Conservation (phyloP, 1,284 basidiomycete species). For the Apiotrichum siamense region DNA sequence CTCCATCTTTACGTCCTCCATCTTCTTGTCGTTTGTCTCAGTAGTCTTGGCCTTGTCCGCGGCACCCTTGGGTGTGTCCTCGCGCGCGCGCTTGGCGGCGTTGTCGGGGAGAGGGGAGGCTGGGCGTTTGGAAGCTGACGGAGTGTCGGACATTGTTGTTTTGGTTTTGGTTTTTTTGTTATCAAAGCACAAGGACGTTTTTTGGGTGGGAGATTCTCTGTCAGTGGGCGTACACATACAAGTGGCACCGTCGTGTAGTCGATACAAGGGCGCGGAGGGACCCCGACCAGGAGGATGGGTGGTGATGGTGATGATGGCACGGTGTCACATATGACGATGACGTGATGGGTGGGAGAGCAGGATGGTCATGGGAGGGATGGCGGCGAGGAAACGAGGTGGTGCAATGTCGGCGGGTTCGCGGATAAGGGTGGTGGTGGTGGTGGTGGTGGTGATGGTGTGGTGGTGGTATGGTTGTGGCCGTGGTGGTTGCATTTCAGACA, state of each 20-base stretch:
- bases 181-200: background rate
- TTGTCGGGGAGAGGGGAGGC: slow-evolving; percentile 28
- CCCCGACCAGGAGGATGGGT: background rate
- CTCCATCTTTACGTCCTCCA: slow-evolving; percentile 37
- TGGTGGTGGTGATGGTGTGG: background rate
- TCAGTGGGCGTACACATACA: slow-evolving; percentile 7
- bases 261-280: background rate
- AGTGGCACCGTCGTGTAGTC: background rate
- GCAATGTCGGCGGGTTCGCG: background rate
- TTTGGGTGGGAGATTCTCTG: background rate
- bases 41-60: slow-evolving; percentile 2
- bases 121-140: slow-evolving; percentile 30
- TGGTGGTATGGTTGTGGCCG: background rate
- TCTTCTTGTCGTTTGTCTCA: slow-evolving; percentile 26
- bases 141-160: slow-evolving; percentile 20
- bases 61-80: slow-evolving; percentile 15
- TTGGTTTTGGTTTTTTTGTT: background rate
- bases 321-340: background rate
- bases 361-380: background rate
- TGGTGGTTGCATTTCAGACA: background rate
- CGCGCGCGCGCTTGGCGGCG: slow-evolving; percentile 26
- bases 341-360: background rate
- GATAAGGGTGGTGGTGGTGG: background rate
- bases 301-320: background rate
- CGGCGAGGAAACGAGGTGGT: background rate